Evolutionary conservation across 1,139 yeast species (phyloP).

Genomic region (Pichia kudriavzevii): DNA sequence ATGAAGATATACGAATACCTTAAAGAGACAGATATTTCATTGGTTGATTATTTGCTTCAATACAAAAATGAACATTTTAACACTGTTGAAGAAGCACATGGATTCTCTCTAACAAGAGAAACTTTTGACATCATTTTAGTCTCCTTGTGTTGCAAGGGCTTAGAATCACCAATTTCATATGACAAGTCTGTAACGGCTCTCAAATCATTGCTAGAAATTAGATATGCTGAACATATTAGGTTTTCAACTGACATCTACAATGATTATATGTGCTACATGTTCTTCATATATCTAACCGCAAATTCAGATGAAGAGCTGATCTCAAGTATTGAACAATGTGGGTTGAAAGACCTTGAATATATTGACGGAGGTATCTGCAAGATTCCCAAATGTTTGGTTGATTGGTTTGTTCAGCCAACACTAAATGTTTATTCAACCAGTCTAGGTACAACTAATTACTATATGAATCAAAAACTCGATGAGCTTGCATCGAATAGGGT

Average conservation of each 20-base stretch:
- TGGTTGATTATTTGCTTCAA: conserved; percentile 30
- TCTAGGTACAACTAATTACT: conserved; percentile 50
- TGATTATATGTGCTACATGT: conserved; percentile 39
- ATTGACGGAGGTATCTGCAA: conserved; percentile 40
- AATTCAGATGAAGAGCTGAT: conserved; percentile 42
- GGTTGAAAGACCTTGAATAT: conserved; percentile 32
- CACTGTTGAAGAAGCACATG: conserved; percentile 40
- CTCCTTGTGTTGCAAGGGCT: conserved; percentile 50
- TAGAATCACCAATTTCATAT: conserved; percentile 54
- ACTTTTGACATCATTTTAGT: conserved; percentile 54
- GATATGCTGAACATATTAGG: conserved; percentile 32
- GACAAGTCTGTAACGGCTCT: conserved; percentile 49
- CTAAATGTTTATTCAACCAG: conserved; percentile 20
- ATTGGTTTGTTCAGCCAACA: conserved; percentile 35
- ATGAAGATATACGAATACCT: conserved; percentile 24
- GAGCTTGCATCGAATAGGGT: conserved; percentile 48
- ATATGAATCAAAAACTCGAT: conserved; percentile 42
- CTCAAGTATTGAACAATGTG: conserved; percentile 40
- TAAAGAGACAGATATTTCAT: conserved; percentile 7
- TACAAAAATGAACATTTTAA: conserved; percentile 36
- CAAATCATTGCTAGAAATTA: conserved; percentile 40
- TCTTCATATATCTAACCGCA: conserved; percentile 47
- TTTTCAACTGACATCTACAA: conserved; percentile 14
- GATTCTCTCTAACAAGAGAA: conserved; percentile 34
- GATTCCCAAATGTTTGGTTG: conserved; percentile 22